phyloP scores from a whole-genome alignment of 2,329 filamentous ascomycete species.

The Alternaria sp. region DNA sequence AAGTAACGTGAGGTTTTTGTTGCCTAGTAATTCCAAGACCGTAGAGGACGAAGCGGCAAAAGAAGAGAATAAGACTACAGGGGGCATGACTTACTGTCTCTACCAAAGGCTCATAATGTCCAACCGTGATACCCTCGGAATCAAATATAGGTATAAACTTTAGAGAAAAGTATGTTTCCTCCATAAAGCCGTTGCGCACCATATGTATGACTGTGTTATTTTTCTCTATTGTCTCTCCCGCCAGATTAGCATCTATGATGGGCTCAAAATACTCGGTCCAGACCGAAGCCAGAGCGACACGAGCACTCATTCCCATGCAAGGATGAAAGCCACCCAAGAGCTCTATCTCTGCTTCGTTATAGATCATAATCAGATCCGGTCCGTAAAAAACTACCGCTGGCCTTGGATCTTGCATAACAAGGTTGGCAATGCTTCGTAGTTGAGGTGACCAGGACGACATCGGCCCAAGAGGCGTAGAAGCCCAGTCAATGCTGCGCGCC shows the following conservation, averaged over 20 bases:
- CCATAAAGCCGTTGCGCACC: slow-evolving; percentile 70
- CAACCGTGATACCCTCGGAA: slow-evolving; percentile 72
- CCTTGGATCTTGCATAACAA: slow-evolving; percentile 67
- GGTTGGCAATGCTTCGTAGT: slow-evolving; percentile 76
- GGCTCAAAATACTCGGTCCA: slow-evolving; percentile 39
- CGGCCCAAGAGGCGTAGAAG: slow-evolving; percentile 73
- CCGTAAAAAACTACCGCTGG: slow-evolving; percentile 69
- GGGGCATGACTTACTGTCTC: too few species aligned
- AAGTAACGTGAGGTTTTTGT: too few species aligned
- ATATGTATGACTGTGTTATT: slow-evolving; percentile 78
- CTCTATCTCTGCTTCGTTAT: slow-evolving; percentile 49
- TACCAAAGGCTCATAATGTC: slow-evolving; percentile 78
- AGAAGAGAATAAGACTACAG: too few species aligned
- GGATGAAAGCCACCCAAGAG: slow-evolving; percentile 54
- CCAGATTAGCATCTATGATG: slow-evolving; percentile 30
- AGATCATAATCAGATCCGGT: slow-evolving; percentile 47
- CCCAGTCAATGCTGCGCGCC: slow-evolving; percentile 73
- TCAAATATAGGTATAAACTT: slow-evolving; percentile 78
- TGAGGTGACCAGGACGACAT: slow-evolving; percentile 75
- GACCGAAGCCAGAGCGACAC: slow-evolving; percentile 78
- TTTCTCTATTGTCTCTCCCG: slow-evolving; percentile 35
- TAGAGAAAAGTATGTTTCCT: slow-evolving; percentile 83
- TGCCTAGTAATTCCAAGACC: too few species aligned
- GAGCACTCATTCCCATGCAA: slow-evolving; percentile 65
- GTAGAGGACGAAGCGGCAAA: too few species aligned